Percentiles rank a stretch among this genome's conserved stretches.
phyloP scores from a whole-genome alignment of 176 grass and related monocot species.

The Microstegium vimineum region DNA sequence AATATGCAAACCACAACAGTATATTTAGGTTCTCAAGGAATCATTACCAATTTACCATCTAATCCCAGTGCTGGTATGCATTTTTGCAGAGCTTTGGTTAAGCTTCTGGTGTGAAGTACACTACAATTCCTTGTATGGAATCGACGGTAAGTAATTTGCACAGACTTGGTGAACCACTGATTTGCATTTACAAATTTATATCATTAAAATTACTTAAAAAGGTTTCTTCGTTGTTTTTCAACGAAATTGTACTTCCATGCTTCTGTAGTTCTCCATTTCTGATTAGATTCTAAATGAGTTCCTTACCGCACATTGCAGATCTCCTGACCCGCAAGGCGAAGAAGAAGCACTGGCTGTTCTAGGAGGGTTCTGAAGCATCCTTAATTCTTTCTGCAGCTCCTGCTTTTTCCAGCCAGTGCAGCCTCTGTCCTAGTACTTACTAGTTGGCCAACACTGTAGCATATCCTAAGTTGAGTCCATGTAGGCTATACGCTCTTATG shows the following conservation, averaged over 20 bases:
- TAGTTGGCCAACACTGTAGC: neutral
- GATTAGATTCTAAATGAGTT: neutral
- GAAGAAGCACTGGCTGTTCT: conserved; percentile 91
- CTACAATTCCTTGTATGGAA: conserved; percentile 93
- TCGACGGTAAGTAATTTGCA: conserved; percentile 53
- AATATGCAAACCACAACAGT: neutral
- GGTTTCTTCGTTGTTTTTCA: neutral
- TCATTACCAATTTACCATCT: conserved; percentile 9
- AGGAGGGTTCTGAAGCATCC: neutral
- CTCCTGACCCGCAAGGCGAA: conserved; percentile 60
- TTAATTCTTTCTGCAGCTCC: neutral
- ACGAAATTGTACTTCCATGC: neutral
- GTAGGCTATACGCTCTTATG: conserved; percentile 16
- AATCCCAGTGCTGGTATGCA: neutral
- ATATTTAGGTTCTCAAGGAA: neutral
- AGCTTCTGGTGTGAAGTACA: conserved; percentile 99
- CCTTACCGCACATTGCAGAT: conserved; percentile 39
- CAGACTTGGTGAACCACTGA: neutral
- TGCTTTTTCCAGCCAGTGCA: neutral
- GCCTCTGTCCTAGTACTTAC: neutral
- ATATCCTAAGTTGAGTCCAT: neutral
- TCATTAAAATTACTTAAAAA: neutral
- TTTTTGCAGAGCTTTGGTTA: conserved; percentile 80
- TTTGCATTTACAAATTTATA: neutral
- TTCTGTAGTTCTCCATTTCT: neutral